Evolutionary conservation across 2,329 filamentous ascomycete species (phyloP), one percentile per base, ranked within the genome.

Genomic region (Clarireedia monteithiana): DNA sequence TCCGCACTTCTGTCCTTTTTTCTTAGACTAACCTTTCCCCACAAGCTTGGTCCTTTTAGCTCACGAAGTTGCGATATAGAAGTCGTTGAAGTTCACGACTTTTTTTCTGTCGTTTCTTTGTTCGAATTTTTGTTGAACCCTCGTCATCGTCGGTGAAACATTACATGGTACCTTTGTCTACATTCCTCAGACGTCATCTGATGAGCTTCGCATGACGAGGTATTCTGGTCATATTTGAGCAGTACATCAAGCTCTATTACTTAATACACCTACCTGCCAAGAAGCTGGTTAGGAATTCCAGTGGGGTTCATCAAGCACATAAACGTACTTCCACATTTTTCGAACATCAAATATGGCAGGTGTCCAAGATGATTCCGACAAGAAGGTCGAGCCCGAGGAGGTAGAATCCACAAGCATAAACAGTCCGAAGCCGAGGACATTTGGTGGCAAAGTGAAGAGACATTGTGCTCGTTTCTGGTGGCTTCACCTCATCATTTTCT

Each of bases 401-500:
- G 30, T 56, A 30, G 53, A 46, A 12, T 51, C 57, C 45, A 51
- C 52, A 12, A 48, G 17, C 24, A 50, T 9, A 26, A 23, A 15
- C 36, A 27, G 27, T 27, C 57, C 45, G 20, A 17, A 40, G 14
- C 54, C 39, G 6, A 34, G 4, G 23, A 53, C 57, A 6, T 58
- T 57, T 36, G 60, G 63, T 23, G 52, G 56, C 15, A 67, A 66
- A 56, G 45, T 58, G 14, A 68, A 68, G 56, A 60, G 64, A 56
- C 67, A 69, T 59, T 68, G 60, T 52, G 62, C 60, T 23, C 70
- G 70, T 55, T 81, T 72, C 62, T 82, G 79, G 79, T 82, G 79
- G 79, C 56, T 74, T 38, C 71, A 79, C 64, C 55, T 81, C 34
- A 72, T 82, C 48, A 66, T 76, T 7, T 71, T 83, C 59, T 71